Conservation (phyloP, 2,329 filamentous ascomycete genomes). For the Ophiobolus disseminans region DNA sequence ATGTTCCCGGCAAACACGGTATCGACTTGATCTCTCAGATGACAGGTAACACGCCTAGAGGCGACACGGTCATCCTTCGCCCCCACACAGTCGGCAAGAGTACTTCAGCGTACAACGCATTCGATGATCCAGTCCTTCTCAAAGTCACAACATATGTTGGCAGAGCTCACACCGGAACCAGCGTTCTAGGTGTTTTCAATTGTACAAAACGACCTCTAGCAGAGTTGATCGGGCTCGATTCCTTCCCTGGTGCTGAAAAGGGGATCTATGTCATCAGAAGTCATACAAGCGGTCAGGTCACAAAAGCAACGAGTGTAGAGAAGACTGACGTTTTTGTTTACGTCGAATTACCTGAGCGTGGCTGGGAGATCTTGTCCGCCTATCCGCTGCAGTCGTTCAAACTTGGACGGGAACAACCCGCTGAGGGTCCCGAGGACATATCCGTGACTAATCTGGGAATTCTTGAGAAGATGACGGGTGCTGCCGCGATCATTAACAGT, state of each 20-base stretch:
- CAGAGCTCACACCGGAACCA: conserved; percentile 69
- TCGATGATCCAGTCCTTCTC: conserved; percentile 74
- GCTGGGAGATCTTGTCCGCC: conserved; percentile 83
- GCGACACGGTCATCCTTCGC: conserved; percentile 80
- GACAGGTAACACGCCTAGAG: conserved; percentile 74
- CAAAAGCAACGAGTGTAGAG: conserved; percentile 57
- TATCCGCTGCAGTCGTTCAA: conserved; percentile 69
- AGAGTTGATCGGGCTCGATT: conserved; percentile 72
- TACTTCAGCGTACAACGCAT: conserved; percentile 75
- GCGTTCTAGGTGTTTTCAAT: conserved; percentile 87
- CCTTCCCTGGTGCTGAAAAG: conserved; percentile 73
- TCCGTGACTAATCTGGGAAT: conserved; percentile 76
- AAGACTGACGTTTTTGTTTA: conserved; percentile 62
- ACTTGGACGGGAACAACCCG: conserved; percentile 50
- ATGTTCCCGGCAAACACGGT: conserved; percentile 83
- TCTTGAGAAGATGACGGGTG: conserved; percentile 87
- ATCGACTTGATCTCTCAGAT: conserved; percentile 78
- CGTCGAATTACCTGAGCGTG: conserved; percentile 67
- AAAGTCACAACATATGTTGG: conserved; percentile 83
- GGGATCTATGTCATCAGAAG: conserved; percentile 74
- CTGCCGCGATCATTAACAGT: conserved; percentile 74
- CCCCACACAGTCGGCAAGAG: conserved; percentile 77
- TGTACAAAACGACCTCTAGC: conserved; percentile 67
- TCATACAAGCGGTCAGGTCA: conserved; percentile 71
- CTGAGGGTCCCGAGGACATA: conserved; percentile 47